phyloP scores from a whole-genome alignment of 805 yeast species.

The Pichia exigua region DNA sequence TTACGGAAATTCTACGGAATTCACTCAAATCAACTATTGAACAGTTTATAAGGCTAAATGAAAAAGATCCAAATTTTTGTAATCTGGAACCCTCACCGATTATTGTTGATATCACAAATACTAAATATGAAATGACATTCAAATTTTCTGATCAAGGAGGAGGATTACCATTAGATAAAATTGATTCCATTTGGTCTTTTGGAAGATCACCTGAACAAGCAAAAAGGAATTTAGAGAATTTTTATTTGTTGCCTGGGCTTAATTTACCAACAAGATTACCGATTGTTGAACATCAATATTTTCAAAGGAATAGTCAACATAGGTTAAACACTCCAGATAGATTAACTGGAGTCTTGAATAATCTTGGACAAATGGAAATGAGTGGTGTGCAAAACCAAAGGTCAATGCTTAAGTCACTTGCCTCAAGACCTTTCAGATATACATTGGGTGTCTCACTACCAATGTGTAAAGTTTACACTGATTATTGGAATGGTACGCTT shows the following conservation, averaged over 20 bases:
- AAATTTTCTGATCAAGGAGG: constrained; percentile 89
- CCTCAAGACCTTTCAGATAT: constrained; percentile 64
- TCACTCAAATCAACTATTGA: constrained; percentile 74
- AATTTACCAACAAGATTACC: constrained; percentile 29
- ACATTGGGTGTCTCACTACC: constrained; percentile 87
- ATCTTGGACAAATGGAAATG: constrained; percentile 27
- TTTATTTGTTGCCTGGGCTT: constrained; percentile 64
- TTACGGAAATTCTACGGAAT: constrained; percentile 84
- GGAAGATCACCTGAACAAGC: constrained; percentile 63
- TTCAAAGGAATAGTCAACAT: background rate
- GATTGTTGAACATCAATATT: constrained; percentile 14
- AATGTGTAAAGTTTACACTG: constrained; percentile 87
- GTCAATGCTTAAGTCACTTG: constrained; percentile 55
- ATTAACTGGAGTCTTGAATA: constrained; percentile 22
- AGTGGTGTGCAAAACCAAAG: constrained; percentile 18
- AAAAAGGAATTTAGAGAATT: constrained; percentile 48
- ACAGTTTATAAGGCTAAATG: constrained; percentile 28
- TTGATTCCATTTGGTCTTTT: constrained; percentile 77
- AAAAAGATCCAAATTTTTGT: constrained; percentile 10
- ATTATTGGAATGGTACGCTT: constrained; percentile 92
- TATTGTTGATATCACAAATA: constrained; percentile 63
- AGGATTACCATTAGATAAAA: constrained; percentile 57
- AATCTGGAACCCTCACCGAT: constrained; percentile 53
- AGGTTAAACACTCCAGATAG: constrained; percentile 2
- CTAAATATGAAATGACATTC: constrained; percentile 60